Percentiles rank a stretch among this genome's conserved stretches.
These are phyloP conservation scores for Rosa persica DNA, from an alignment of 306 rosid genomes.

Conservation along the genomic window DNA sequence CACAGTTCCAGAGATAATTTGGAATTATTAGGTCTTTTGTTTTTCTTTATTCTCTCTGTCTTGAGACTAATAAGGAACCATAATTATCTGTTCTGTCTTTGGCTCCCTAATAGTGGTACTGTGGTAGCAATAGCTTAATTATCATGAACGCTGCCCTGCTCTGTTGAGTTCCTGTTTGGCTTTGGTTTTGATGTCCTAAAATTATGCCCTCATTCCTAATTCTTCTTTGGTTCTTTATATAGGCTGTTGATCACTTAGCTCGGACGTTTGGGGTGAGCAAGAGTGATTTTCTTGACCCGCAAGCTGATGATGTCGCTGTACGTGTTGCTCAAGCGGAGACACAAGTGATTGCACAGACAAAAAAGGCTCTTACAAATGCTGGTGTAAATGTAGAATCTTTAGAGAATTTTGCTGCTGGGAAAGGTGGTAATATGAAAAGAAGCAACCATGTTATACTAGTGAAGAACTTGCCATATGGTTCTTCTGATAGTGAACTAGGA, in stretches of 20 bases:
- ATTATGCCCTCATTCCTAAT: slow-evolving; percentile 9
- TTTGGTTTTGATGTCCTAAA: not conserved
- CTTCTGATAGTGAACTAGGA: slow-evolving; percentile 76
- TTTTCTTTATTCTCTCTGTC: not conserved
- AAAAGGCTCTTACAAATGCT: slow-evolving; percentile 71
- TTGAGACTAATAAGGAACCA: not conserved
- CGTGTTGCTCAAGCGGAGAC: slow-evolving; percentile 86
- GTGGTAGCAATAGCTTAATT: not conserved
- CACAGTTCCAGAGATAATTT: not conserved
- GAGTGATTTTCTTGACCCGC: slow-evolving; percentile 73
- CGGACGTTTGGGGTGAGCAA: slow-evolving; percentile 79
- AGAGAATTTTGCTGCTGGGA: slow-evolving; percentile 66
- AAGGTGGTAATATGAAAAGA: slow-evolving; percentile 70
- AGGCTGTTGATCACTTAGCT: slow-evolving; percentile 85
- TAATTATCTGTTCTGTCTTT: not conserved
- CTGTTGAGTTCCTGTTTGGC: not conserved
- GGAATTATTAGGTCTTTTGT: not conserved
- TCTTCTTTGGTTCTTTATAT: slow-evolving; percentile 18
- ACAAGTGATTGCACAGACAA: slow-evolving; percentile 85
- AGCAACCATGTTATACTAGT: slow-evolving; percentile 84
- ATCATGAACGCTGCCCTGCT: not conserved
- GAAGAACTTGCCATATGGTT: slow-evolving; percentile 90
- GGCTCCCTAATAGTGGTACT: not conserved
- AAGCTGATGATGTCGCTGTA: slow-evolving; percentile 87
- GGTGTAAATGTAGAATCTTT: slow-evolving; percentile 77